phyloP scores from a whole-genome alignment of 2,329 filamentous ascomycete species.

The Colletotrichum spaethianum region DNA sequence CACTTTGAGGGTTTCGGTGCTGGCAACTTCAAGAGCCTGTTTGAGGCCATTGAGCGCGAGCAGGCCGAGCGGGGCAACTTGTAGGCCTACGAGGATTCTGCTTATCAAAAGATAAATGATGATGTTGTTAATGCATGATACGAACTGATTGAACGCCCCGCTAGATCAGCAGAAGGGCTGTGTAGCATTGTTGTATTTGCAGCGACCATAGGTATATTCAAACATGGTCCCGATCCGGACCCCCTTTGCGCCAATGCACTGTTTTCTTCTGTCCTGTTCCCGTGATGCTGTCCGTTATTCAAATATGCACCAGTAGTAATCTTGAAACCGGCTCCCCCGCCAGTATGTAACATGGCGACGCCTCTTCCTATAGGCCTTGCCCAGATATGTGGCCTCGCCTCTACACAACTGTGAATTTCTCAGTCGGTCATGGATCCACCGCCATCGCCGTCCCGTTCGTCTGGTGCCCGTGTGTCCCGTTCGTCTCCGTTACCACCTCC shows the following conservation, averaged over 20 bases:
- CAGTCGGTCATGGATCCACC: conserved; percentile 52
- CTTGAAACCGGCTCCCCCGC: not conserved
- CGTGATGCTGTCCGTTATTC: not conserved
- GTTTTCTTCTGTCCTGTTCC: not conserved
- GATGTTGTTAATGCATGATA: not conserved
- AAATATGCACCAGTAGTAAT: not conserved
- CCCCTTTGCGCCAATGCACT: conserved; percentile 3
- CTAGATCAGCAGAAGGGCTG: not conserved
- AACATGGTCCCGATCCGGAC: not conserved
- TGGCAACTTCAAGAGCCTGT: conserved; percentile 95
- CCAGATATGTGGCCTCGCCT: not conserved
- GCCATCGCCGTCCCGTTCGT: conserved; percentile 59
- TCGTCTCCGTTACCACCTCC: conserved; percentile 45
- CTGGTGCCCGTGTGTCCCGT: conserved; percentile 47
- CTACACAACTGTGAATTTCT: not conserved
- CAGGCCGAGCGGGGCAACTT: conserved; percentile 90
- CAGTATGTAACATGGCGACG: not conserved
- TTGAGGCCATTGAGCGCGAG: conserved; percentile 95
- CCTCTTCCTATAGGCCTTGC: not conserved
- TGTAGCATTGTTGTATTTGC: conserved; percentile 1
- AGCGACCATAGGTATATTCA: conserved; percentile 9
- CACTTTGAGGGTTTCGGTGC: conserved; percentile 94
- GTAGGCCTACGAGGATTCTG: conserved; percentile 41
- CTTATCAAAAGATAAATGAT: no score
- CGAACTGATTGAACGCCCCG: not conserved